A percentile compares a stretch with the other conserved stretches of the same genome.
phyloP scores from a whole-genome alignment of 192 early-diverging fungal species.

The Radiomyces spectabilis region DNA sequence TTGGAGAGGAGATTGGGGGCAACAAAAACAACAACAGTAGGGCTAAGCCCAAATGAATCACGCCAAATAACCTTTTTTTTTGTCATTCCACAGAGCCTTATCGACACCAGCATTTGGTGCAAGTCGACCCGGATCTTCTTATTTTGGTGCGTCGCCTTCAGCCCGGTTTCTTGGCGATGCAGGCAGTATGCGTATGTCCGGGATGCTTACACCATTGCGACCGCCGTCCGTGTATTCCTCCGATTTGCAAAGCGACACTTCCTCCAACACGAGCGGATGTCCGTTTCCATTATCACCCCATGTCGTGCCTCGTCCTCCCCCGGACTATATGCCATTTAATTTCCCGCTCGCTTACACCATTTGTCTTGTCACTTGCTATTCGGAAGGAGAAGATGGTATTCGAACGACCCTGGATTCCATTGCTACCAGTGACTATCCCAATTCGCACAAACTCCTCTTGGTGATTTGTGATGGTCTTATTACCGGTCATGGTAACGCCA shows the following conservation, averaged over 20 bases:
- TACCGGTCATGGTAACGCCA: slow-evolving; percentile 68
- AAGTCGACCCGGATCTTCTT: background rate
- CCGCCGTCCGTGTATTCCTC: too few species aligned
- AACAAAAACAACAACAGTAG: too few species aligned
- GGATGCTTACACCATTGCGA: too few species aligned
- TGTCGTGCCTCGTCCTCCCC: slow-evolving; percentile 28
- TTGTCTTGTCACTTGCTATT: slow-evolving; percentile 85
- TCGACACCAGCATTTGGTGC: too few species aligned
- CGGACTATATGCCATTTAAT: slow-evolving; percentile 44
- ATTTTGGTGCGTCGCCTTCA: too few species aligned
- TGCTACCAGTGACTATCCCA: slow-evolving; percentile 71
- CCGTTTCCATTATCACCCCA: slow-evolving; percentile 28
- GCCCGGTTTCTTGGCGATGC: too few species aligned
- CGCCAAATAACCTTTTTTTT: too few species aligned
- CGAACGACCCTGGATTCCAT: slow-evolving; percentile 82
- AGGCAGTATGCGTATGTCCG: too few species aligned
- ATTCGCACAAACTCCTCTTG: slow-evolving; percentile 77
- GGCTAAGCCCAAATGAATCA: too few species aligned
- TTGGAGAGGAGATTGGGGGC: too few species aligned
- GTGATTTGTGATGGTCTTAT: slow-evolving; percentile 87
- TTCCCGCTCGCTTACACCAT: slow-evolving; percentile 51
- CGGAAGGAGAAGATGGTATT: slow-evolving; percentile 75
- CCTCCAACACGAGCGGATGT: background rate
- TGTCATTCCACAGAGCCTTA: too few species aligned
- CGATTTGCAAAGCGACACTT: slow-evolving; percentile 25